Base-by-base conservation (phyloP, 2,329 filamentous ascomycete species). In the Teratosphaeria gauchensis region DNA sequence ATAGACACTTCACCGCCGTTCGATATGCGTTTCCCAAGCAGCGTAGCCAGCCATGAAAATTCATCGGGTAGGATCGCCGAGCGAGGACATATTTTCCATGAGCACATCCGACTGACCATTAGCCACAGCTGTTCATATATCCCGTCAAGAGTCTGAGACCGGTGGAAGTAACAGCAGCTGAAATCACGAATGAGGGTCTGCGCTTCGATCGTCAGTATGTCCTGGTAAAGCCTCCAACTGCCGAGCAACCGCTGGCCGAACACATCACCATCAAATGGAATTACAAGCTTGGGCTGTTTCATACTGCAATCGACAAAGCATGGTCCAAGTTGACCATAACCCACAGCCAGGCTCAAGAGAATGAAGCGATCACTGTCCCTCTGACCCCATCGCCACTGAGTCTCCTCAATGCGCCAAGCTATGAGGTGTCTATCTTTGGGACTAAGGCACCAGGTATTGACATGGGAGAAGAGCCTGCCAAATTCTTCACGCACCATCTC, bases 211-310 rank as follows among this genome's bases (percentile, higher is more conserved):
- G 69, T 4, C 69, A 71, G 61, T 71, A 71, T 66, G 66, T 71
- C 33, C 62, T 71, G 28, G 69, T 66, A 57, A 71, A 71, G 59
- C 68, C 66, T 4, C 69, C 69, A 9, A 67, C 64, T 28, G 61
- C 61, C 32, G 60, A 63, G 58, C 67, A 65, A 28, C 61, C 65
- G 42, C 62, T 71, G 11, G 68, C 68, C 8, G 68, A 71, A 57
- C 69, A 71, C 58, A 71, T 71, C 54, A 71, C 69, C 11, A 71
- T 71, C 64, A 71, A 71, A 61, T 69, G 65, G 46, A 68, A 70
- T 54, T 71, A 68, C 55, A 61, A 68, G 38, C 66, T 71, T 6
- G 69, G 68, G 12, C 63, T 71, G 2, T 71, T 71, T 61, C 67
- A 69, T 58, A 69, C 67, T 2, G 63, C 64, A 48, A 70, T 71